Conservation (phyloP, 805 yeast genomes). For the Lachancea nothofagi region DNA sequence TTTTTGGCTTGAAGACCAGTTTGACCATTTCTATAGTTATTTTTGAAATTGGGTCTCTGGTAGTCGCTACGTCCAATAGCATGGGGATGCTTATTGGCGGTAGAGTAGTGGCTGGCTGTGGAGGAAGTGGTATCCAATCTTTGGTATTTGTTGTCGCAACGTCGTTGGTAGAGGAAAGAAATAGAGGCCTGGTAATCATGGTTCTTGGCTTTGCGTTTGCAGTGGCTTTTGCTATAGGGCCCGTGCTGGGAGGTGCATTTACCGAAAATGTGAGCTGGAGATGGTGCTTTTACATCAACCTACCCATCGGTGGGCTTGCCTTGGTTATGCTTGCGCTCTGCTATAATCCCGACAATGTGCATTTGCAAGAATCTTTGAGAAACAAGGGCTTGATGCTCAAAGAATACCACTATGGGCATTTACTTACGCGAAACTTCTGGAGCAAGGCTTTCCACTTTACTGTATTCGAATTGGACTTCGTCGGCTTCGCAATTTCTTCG, state of each 20-base stretch:
- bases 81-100: constrained; percentile 67
- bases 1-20: constrained; percentile 51
- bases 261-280: constrained; percentile 60
- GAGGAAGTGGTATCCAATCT: constrained; percentile 63
- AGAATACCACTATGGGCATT: neutral
- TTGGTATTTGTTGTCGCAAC: constrained; percentile 52
- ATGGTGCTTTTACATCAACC: constrained; percentile 69
- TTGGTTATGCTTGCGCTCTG: constrained; percentile 14
- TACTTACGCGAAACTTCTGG: constrained; percentile 2
- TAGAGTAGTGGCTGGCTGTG: constrained; percentile 63
- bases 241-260: constrained; percentile 62
- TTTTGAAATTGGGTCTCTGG: constrained; percentile 58
- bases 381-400: neutral
- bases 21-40: constrained; percentile 44
- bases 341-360: constrained; percentile 15
- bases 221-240: constrained; percentile 52
- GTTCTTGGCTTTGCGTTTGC: constrained; percentile 36
- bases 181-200: constrained; percentile 24
- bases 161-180: constrained; percentile 22
- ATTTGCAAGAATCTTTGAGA: neutral
- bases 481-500: constrained; percentile 20
- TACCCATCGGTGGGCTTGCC: constrained; percentile 55
- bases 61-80: constrained; percentile 47
- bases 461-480: constrained; percentile 20
- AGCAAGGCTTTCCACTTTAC: constrained; percentile 1